Evolutionary conservation across 352 stramenopile genomes (phyloP), one percentile per base, ranked within the genome.

Genomic region (Pythium periplocum): DNA sequence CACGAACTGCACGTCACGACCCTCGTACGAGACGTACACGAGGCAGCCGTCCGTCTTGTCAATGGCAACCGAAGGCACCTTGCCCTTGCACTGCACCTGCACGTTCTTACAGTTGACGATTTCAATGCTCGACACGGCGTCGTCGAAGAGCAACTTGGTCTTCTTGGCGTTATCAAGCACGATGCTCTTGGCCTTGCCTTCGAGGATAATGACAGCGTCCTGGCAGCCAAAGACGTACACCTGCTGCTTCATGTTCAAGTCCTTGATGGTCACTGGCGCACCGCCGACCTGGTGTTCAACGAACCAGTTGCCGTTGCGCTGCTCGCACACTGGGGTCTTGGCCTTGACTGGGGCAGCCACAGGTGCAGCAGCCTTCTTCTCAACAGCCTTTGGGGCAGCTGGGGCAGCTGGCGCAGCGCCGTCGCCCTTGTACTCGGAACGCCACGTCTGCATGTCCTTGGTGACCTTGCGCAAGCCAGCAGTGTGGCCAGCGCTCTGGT

Each of bases 31-130:
- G 52, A 99, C 78, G 73, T 98, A 98, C 48, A 98, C 83, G 41
- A 98, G 76, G 59, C 95, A 97, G 55, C 96, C 96, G 71, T 99
- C 95, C 36, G 96, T 99, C 83, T 99, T 99, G 83, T 99, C 97
- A 73, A 99, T 98, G 4, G 93, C 90, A 55, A 99, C 94, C 33
- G 87, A 96, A 17, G 96, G 95, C 57, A 98, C 97, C 36, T 83
- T 73, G 53, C 90, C 92, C 59, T 93, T 96, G 59, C 83, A 86
- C 70, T 99, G 96, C 39, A 98, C 78, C 65, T 98, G 93, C 53
- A 99, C 87, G 59, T 89, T 93, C 78, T 99, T 98, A 68, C 90
- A 98, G 79, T 99, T 99, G 34, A 99, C 95, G 53, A 99, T 75
- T 75, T 99, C 96, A 51, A 98, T 87, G 53, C 88, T 96, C 36